Conservation (phyloP, 2,329 filamentous ascomycete genomes). For the Neofusicoccum sp. region DNA sequence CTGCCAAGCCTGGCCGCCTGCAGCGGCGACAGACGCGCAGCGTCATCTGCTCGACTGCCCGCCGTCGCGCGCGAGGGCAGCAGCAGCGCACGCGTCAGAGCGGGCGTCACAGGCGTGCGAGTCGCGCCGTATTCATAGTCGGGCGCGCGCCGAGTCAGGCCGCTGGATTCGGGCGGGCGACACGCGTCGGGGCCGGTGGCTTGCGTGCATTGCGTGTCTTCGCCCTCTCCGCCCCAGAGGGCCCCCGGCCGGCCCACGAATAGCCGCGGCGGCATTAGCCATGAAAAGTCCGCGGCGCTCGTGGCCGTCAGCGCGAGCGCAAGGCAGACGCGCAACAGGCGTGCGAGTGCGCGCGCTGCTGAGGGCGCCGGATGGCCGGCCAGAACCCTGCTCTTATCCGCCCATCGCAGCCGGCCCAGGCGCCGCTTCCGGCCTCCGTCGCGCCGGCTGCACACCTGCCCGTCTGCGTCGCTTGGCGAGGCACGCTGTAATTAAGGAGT, state of each 20-base stretch:
- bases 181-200: slow-evolving; percentile 10
- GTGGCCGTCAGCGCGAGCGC: background rate
- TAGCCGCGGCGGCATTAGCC: slow-evolving; percentile 8
- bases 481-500: slow-evolving; percentile 14
- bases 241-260: background rate
- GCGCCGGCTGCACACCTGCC: background rate
- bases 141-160: slow-evolving; percentile 3
- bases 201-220: background rate
- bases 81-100: background rate
- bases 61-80: background rate
- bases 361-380: background rate
- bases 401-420: background rate
- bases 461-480: slow-evolving; percentile 3
- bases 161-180: background rate
- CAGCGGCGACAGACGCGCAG: background rate
- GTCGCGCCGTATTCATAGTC: slow-evolving; percentile 14
- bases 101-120: slow-evolving; percentile 12
- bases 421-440: background rate
- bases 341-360: background rate
- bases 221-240: background rate
- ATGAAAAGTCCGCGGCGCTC: background rate
- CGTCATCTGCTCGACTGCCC: background rate
- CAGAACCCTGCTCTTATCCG: background rate
- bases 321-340: background rate
- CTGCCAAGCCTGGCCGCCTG: background rate